Evolutionary conservation across 2,329 filamentous ascomycete species (phyloP).

Genomic region (Basipetospora sp.): DNA sequence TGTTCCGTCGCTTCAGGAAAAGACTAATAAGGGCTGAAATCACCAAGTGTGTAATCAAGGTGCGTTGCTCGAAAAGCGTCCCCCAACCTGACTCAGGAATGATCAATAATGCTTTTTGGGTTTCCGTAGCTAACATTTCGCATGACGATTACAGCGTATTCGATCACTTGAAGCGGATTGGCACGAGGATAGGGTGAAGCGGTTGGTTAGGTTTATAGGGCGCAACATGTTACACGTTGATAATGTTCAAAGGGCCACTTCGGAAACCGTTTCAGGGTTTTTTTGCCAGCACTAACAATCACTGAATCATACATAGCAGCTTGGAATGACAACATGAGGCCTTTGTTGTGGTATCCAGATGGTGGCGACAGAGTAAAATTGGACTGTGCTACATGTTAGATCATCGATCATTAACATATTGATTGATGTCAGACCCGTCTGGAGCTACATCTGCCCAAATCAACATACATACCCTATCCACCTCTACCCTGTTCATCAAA

Average conservation of each 20-base stretch:
- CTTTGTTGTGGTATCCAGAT: no score
- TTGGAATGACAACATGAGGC: no score
- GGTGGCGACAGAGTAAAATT: no score
- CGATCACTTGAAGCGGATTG: background rate
- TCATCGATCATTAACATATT: no score
- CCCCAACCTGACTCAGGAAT: no score
- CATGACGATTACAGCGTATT: background rate
- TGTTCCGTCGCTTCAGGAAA: background rate
- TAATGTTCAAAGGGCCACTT: background rate
- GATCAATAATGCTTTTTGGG: background rate
- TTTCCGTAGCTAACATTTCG: background rate
- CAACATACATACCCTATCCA: no score
- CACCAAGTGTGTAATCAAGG: background rate
- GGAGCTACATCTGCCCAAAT: no score
- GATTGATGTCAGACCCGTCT: no score
- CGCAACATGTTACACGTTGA: background rate
- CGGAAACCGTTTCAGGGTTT: background rate
- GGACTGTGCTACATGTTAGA: no score
- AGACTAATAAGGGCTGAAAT: background rate
- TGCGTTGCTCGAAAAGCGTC: background rate
- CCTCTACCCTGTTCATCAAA: no score
- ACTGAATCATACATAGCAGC: background rate
- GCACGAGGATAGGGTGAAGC: background rate
- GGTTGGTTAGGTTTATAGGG: background rate
- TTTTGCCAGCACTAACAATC: background rate